These are phyloP conservation scores for Fraxinus albicans DNA, from an alignment of 305 asterid genomes.

Conservation along the genomic window DNA sequence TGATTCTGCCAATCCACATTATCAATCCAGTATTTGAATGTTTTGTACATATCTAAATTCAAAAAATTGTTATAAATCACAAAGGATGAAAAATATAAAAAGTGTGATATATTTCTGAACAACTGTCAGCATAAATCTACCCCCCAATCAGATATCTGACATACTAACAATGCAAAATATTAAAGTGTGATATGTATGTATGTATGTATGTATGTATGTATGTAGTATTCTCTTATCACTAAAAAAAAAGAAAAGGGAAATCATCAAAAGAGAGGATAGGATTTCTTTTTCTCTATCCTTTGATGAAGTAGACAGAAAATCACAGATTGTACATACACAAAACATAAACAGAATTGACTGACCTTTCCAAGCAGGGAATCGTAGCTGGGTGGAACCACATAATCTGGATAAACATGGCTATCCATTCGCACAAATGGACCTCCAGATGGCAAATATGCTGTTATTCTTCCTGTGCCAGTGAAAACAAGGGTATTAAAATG, in stretches of 20 bases:
- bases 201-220: too few species aligned
- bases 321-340: background rate
- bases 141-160: background rate
- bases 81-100: background rate
- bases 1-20: background rate
- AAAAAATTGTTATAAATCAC: background rate
- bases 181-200: too few species aligned
- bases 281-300: background rate
- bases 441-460: conserved; percentile 91
- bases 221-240: background rate
- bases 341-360: conserved; percentile 20
- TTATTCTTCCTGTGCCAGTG: conserved; percentile 75
- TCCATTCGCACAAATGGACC: conserved; percentile 99
- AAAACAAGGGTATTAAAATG: conserved; percentile 18
- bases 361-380: conserved; percentile 99
- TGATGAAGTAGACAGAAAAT: background rate
- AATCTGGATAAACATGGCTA: conserved; percentile 95
- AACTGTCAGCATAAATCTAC: too few species aligned
- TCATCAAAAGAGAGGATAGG: background rate
- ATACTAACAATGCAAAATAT: background rate
- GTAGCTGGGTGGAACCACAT: conserved; percentile 98
- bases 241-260: background rate
- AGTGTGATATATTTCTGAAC: background rate
- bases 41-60: background rate
- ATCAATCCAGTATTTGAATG: background rate